phyloP scores from a whole-genome alignment of 2,329 filamentous ascomycete species.

The Epichloe sp. region DNA sequence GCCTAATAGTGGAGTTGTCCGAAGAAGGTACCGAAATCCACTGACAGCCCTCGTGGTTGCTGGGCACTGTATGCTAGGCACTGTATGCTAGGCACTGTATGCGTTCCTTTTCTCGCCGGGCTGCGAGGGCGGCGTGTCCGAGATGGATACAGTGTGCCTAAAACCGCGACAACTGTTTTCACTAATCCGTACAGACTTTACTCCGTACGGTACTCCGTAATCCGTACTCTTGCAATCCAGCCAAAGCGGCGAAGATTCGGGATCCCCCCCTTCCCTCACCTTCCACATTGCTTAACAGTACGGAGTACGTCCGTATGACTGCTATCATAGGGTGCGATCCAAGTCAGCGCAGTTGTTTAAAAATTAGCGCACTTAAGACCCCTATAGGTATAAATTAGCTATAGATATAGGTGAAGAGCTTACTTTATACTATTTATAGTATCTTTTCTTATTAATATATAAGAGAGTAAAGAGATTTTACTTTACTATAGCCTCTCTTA shows the following conservation, averaged over 20 bases:
- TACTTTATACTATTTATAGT: too few species aligned
- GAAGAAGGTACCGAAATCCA: slow-evolving; percentile 7
- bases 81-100: slow-evolving; percentile 1
- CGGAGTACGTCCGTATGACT: not conserved
- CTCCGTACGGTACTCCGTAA: not conserved
- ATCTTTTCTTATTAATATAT: too few species aligned
- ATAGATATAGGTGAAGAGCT: too few species aligned
- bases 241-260: too few species aligned
- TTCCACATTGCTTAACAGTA: not conserved
- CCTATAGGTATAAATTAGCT: too few species aligned
- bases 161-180: not conserved
- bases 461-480: too few species aligned
- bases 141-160: not conserved
- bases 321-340: slow-evolving; percentile 22
- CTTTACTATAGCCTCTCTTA: too few species aligned
- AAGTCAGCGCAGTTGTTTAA: too few species aligned
- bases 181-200: not conserved
- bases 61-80: slow-evolving; percentile 4
- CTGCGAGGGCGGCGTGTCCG: not conserved
- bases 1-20: slow-evolving; percentile 41
- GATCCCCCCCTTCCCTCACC: too few species aligned
- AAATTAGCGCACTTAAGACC: too few species aligned
- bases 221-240: too few species aligned
- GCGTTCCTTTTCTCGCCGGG: not conserved
- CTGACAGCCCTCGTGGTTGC: not conserved